These are phyloP conservation scores for Crataegus laevigata DNA, from an alignment of 306 rosid genomes.

Conservation along the genomic window DNA sequence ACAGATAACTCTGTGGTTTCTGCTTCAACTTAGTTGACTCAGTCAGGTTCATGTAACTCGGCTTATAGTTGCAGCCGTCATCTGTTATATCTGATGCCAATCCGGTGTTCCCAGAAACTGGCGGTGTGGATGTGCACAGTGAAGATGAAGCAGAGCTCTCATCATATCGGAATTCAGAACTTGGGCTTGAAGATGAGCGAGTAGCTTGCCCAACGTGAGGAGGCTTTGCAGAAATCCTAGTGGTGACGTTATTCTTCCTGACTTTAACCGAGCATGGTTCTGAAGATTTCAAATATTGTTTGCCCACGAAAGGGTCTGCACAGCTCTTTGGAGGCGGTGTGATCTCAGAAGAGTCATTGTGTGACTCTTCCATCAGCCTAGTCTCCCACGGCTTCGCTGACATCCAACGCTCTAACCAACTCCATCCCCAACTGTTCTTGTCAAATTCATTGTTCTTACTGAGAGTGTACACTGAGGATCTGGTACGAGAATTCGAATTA, in stretches of 20 bases:
- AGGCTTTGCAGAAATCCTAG: constrained; percentile 82
- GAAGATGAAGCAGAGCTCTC: constrained; percentile 95
- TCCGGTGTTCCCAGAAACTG: constrained; percentile 58
- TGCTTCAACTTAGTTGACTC: constrained; percentile 79
- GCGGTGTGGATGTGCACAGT: constrained; percentile 76
- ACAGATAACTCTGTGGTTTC: constrained; percentile 23
- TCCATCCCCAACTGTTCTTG: constrained; percentile 85
- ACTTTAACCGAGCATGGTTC: constrained; percentile 49
- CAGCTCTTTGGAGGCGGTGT: constrained; percentile 61
- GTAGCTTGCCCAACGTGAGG: constrained; percentile 51
- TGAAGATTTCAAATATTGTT: constrained; percentile 37
- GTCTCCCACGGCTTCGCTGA: constrained; percentile 98
- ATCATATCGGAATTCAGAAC: constrained; percentile 75
- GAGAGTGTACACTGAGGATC: constrained; percentile 29
- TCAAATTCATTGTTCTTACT: constrained; percentile 42
- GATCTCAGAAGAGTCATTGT: constrained; percentile 34
- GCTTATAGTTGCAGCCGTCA: constrained; percentile 42
- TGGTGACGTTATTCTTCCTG: constrained; percentile 75
- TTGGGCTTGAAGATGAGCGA: constrained; percentile 89
- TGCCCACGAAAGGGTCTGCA: constrained; percentile 32
- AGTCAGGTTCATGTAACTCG: constrained; percentile 82
- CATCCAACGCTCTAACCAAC: constrained; percentile 99
- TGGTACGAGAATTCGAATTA: constrained; percentile 31
- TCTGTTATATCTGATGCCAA: constrained; percentile 67
- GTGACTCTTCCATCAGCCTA: constrained; percentile 80